phyloP scores from a whole-genome alignment of 176 grass and related monocot species.

The Alloteropsis semialata region DNA sequence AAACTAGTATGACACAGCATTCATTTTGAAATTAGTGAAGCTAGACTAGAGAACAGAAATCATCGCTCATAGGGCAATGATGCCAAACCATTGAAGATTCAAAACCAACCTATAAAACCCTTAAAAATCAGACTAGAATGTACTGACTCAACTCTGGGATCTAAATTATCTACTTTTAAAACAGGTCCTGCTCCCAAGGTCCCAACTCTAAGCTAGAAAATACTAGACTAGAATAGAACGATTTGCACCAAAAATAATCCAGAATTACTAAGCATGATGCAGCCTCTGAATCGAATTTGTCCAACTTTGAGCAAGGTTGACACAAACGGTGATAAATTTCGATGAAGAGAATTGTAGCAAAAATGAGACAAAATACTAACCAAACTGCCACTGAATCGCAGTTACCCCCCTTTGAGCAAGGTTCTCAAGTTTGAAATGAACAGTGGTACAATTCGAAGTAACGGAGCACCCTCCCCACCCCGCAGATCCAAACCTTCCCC shows the following conservation, averaged over 20 bases:
- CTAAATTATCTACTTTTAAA: not conserved
- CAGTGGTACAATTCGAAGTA: not conserved
- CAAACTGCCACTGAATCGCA: not conserved
- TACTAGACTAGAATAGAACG: not conserved
- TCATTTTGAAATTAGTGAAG: not conserved
- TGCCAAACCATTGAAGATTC: not conserved
- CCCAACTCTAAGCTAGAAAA: not conserved
- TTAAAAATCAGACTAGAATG: not conserved
- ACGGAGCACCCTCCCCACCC: not conserved
- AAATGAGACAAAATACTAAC: not conserved
- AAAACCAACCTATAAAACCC: not conserved
- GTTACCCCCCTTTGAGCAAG: not conserved
- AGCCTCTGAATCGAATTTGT: not conserved
- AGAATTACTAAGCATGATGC: not conserved
- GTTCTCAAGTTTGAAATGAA: not conserved
- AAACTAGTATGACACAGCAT: not conserved
- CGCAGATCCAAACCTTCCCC: conserved; percentile 16
- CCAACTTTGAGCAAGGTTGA: not conserved
- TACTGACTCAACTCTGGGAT: not conserved
- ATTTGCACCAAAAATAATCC: not conserved
- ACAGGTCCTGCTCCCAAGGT: not conserved
- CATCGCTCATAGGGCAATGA: not conserved
- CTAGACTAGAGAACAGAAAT: too few relatives aligned
- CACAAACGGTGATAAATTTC: not conserved
- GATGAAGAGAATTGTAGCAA: not conserved